Evolutionary conservation across 202 grass and related monocot species (phyloP).

Genomic region (Eragrostis tef): DNA sequence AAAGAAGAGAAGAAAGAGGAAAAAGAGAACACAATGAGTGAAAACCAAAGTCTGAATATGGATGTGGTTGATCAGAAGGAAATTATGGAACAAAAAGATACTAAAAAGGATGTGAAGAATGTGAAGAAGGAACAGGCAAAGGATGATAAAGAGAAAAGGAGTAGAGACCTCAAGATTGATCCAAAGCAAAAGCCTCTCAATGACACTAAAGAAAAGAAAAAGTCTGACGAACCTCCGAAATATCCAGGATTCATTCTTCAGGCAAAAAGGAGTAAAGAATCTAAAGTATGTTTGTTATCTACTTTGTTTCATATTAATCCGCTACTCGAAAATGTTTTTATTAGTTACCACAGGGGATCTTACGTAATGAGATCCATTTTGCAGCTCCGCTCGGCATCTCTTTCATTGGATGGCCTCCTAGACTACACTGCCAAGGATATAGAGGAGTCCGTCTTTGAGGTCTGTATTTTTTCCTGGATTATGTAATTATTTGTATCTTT

Average conservation of each 20-base stretch:
- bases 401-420: slow-evolving; percentile 90
- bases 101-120: slow-evolving; percentile 56
- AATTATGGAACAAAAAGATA: slow-evolving; percentile 53
- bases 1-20: slow-evolving; percentile 55
- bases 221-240: slow-evolving; percentile 73
- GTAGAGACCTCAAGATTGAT: slow-evolving; percentile 61
- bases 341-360: slow-evolving; percentile 20
- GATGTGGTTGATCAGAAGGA: slow-evolving; percentile 54
- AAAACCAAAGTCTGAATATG: slow-evolving; percentile 29
- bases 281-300: slow-evolving; percentile 65
- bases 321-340: not conserved
- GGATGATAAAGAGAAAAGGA: slow-evolving; percentile 66
- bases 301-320: slow-evolving; percentile 20
- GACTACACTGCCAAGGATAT: slow-evolving; percentile 93
- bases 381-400: slow-evolving; percentile 75
- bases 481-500: slow-evolving; percentile 35
- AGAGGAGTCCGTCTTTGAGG: slow-evolving; percentile 96
- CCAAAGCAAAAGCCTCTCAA: slow-evolving; percentile 55
- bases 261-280: slow-evolving; percentile 70
- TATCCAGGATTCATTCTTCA: slow-evolving; percentile 93
- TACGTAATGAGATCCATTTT: slow-evolving; percentile 32
- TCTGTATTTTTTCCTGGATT: slow-evolving; percentile 45
- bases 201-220: slow-evolving; percentile 71
- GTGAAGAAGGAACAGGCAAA: slow-evolving; percentile 55
- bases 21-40: slow-evolving; percentile 36